A percentile compares a stretch with the other conserved stretches of the same genome.
These are phyloP conservation scores for Kazachstania africana DNA, from an alignment of 805 yeast genomes.

Conservation along the genomic window DNA sequence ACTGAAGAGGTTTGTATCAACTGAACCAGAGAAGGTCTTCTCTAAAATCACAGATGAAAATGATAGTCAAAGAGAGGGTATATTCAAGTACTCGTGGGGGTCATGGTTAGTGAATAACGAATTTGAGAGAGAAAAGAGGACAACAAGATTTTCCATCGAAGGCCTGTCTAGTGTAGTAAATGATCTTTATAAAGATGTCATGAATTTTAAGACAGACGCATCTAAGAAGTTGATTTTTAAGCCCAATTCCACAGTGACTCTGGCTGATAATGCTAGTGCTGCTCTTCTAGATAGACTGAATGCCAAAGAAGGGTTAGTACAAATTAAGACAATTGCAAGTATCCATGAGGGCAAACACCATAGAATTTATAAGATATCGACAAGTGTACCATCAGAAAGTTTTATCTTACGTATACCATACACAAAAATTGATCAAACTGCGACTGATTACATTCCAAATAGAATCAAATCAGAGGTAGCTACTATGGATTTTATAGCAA, in stretches of 20 bases:
- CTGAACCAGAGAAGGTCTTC: slow-evolving; percentile 26
- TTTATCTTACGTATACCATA: slow-evolving; percentile 82
- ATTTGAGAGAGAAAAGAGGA: slow-evolving; percentile 60
- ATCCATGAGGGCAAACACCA: slow-evolving; percentile 93
- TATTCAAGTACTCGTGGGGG: slow-evolving; percentile 91
- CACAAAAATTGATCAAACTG: slow-evolving; percentile 54
- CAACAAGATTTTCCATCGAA: slow-evolving; percentile 68
- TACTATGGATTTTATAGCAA: slow-evolving; percentile 68
- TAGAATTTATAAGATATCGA: slow-evolving; percentile 64
- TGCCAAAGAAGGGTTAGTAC: slow-evolving; percentile 31
- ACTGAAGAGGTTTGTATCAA: slow-evolving; percentile 25
- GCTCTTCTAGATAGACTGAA: slow-evolving; percentile 34
- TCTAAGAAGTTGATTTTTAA: slow-evolving; percentile 28
- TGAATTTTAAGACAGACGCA: slow-evolving; percentile 9
- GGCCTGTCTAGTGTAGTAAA: slow-evolving; percentile 53
- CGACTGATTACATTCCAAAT: slow-evolving; percentile 46
- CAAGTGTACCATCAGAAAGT: slow-evolving; percentile 43
- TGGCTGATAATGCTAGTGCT: slow-evolving; percentile 38
- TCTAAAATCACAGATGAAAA: slow-evolving; percentile 48
- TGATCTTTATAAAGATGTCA: slow-evolving; percentile 27
- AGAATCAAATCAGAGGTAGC: slow-evolving; percentile 86
- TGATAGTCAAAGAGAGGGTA: slow-evolving; percentile 58
- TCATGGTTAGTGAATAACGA: slow-evolving; percentile 81
- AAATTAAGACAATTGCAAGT: slow-evolving; percentile 63
- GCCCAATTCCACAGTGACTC: slow-evolving; percentile 30